These are phyloP conservation scores for Pisolithus tinctorius DNA, from an alignment of 768 basidiomycete species.

Conservation along the genomic window DNA sequence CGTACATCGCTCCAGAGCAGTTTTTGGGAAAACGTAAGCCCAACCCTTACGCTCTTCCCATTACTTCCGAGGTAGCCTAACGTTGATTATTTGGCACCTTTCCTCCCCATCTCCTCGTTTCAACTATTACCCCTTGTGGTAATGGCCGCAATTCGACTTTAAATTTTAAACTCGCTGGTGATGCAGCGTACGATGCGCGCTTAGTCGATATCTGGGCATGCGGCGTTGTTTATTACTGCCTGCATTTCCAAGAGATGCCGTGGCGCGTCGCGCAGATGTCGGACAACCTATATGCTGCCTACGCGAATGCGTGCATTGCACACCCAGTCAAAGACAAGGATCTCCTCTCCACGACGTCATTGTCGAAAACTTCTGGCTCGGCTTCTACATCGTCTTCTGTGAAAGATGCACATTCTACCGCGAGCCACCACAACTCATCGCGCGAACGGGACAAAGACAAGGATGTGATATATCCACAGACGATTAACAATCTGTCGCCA, in stretches of 20 bases:
- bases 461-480: conserved; percentile 40
- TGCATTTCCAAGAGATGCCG: conserved; percentile 95
- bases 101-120: too few relatives aligned
- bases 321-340: conserved; percentile 13
- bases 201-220: conserved; percentile 98
- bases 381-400: too few relatives aligned
- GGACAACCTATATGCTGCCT: conserved; percentile 77
- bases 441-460: conserved; percentile 19
- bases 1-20: conserved; percentile 98
- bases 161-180: too few relatives aligned
- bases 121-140: too few relatives aligned
- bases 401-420: conserved; percentile 1
- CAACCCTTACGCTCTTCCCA: conserved; percentile 9
- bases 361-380: too few relatives aligned
- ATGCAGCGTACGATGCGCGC: conserved; percentile 89
- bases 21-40: conserved; percentile 93
- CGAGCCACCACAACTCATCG: too few relatives aligned
- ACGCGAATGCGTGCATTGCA: conserved; percentile 39
- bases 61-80: conserved; percentile 33
- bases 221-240: conserved; percentile 96
- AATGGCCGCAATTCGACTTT: too few relatives aligned
- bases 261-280: conserved; percentile 90
- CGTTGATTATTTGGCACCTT: conserved; percentile 14
- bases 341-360: too few relatives aligned
- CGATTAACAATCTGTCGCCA: conserved; percentile 85